phyloP scores from a whole-genome alignment of 108 stramenopile genomes.

The Cylindrotheca fusiformis region DNA sequence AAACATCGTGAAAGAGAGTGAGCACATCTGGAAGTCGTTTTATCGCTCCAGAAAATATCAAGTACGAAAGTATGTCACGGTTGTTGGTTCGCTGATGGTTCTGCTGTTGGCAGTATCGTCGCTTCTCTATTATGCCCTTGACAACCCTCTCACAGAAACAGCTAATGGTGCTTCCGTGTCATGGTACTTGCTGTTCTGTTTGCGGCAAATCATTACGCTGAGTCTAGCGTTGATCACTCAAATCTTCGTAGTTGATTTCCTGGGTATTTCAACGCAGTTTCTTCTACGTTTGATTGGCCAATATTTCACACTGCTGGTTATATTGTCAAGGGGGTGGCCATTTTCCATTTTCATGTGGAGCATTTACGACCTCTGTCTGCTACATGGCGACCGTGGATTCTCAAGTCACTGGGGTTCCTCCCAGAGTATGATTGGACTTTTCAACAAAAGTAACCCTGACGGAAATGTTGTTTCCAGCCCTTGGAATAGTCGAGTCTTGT shows the following conservation, averaged over 20 bases:
- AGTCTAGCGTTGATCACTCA: conserved; percentile 19
- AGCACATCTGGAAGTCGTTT: conserved; percentile 22
- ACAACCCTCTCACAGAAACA: not conserved
- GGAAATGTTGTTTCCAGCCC: conserved; percentile 19
- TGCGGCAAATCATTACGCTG: conserved; percentile 35
- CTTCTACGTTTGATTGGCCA: conserved; percentile 16
- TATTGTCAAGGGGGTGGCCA: conserved; percentile 54
- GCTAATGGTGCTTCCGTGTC: conserved; percentile 23
- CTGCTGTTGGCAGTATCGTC: not conserved
- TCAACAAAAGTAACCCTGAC: conserved; percentile 30
- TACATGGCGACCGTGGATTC: conserved; percentile 23
- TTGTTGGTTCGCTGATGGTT: not conserved
- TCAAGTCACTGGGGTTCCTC: conserved; percentile 41
- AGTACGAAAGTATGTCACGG: not conserved
- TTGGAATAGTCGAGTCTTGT: conserved; percentile 22
- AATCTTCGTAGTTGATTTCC: conserved; percentile 36
- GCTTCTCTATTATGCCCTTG: not conserved
- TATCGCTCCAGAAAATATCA: conserved; percentile 17
- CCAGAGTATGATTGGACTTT: conserved; percentile 6
- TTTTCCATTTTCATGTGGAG: conserved; percentile 38
- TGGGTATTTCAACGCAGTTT: conserved; percentile 22
- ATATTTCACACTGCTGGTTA: conserved; percentile 26
- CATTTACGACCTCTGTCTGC: conserved; percentile 24
- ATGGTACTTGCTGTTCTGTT: conserved; percentile 38
- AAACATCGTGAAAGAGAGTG: not conserved